A percentile compares a stretch with the other conserved stretches of the same genome.
phyloP scores from a whole-genome alignment of 2,329 filamentous ascomycete genomes.

The Clonostachys rhizophaga region DNA sequence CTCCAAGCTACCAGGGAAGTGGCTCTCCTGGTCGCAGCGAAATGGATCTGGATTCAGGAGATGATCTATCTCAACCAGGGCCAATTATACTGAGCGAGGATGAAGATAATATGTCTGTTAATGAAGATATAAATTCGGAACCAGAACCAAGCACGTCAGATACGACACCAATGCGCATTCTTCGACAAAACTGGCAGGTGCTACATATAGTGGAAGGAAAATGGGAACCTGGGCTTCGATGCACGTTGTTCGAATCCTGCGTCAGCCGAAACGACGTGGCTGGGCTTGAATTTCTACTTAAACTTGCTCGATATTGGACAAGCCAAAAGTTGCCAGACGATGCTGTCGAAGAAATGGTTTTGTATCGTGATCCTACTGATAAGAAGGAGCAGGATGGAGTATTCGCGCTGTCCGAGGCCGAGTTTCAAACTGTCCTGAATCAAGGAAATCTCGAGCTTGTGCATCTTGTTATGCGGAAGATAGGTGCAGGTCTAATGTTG shows the following conservation, averaged over 20 bases:
- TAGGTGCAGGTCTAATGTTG: conserved; percentile 66
- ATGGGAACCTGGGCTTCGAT: conserved; percentile 7
- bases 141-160: conserved; percentile 64
- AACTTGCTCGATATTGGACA: conserved; percentile 41
- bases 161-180: conserved; percentile 46
- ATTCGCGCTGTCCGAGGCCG: conserved; percentile 29
- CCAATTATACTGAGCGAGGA: conserved; percentile 47
- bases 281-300: conserved; percentile 53
- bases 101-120: conserved; percentile 64
- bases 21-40: conserved; percentile 20
- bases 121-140: conserved; percentile 72
- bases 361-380: conserved; percentile 16
- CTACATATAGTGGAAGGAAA: conserved; percentile 18
- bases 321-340: conserved; percentile 21
- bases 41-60: conserved; percentile 24
- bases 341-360: too few species aligned
- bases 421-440: conserved; percentile 39
- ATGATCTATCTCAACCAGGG: conserved; percentile 27
- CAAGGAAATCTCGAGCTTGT: conserved; percentile 52
- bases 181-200: conserved; percentile 33
- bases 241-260: conserved; percentile 34
- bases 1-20: conserved; percentile 35
- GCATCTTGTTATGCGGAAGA: conserved; percentile 58
- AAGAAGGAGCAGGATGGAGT: conserved; percentile 23
- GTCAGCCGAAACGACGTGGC: conserved; percentile 48